Evolutionary conservation across 768 basidiomycete species (phyloP).

Genomic region (Tylopilus sp.): DNA sequence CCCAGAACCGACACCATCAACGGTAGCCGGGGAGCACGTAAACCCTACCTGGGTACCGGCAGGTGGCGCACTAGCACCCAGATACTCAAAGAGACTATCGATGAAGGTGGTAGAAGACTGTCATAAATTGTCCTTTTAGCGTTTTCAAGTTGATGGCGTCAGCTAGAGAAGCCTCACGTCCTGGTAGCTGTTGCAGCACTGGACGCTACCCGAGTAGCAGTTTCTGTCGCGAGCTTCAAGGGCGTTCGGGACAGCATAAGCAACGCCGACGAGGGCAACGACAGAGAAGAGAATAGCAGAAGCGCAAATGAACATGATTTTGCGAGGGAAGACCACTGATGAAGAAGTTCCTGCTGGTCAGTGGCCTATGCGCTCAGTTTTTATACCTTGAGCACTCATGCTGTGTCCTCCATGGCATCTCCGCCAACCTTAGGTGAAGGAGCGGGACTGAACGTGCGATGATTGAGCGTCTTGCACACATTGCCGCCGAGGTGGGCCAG

Average conservation of each 20-base stretch:
- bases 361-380: neutral
- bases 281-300: slow-evolving; percentile 1
- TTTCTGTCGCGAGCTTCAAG: neutral
- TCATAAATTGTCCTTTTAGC: neutral
- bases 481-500: neutral
- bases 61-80: neutral
- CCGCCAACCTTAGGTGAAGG: neutral
- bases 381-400: neutral
- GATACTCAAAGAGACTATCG: neutral
- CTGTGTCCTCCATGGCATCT: neutral
- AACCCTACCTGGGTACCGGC: neutral
- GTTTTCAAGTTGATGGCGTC: neutral
- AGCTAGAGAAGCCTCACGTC: neutral
- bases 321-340: neutral
- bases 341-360: neutral
- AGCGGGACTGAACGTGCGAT: neutral
- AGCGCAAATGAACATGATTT: slow-evolving; percentile 6
- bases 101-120: neutral
- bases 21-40: neutral
- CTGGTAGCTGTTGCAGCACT: slow-evolving; percentile 1
- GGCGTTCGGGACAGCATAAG: neutral
- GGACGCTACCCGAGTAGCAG: slow-evolving; percentile 41
- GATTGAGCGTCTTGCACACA: neutral
- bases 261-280: slow-evolving; percentile 5
- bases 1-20: neutral